Base-by-base conservation (phyloP, 805 yeast species). In the Myxozyma neotropica region DNA sequence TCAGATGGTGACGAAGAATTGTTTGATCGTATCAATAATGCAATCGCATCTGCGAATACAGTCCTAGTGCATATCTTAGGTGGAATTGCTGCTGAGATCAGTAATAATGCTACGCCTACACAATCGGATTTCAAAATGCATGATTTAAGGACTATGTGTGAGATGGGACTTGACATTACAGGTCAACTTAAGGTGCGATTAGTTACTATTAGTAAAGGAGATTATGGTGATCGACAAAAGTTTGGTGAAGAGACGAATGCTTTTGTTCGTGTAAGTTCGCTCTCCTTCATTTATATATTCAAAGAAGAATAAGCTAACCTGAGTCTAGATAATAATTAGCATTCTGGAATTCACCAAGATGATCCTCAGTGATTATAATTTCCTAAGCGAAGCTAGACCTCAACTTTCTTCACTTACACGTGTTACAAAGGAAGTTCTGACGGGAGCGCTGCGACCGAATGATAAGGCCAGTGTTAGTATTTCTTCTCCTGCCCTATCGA, bases 191-290 rank as follows among this genome's bases (percentile, higher is more conserved):
- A 81, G 59, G 75, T 75, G 13, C 81, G 84, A 54, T 75, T 92
- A 52, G 75, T 77, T 12, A 74, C 80, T 1, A 78, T 84, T 33
- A 72, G 83, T 35, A 48, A 79, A 43, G 77, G 81, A 6, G 79
- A 76, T 3, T 65, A 80, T 4, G 68, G 71, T 3, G 87, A 85
- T 36, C 84, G 88, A 62, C 79, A 82, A 59, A 78, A 79, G 65
- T 84, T 93, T 55, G 92, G 94, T 84, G 97, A 93, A 65, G 92
- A 88, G 65, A 86, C 89, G 35, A 91, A 89, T 70, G 75, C 83
- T 49, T 90, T 91, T 67, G 76, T 93, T 66, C 90, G 89, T 69
- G 85, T 96, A 0, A 87, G 92, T 58, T n/a, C 7, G 21, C 10
- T 4, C 2, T 10, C 7, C n/a, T 86, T 93, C 64, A 85, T 85